Evolutionary conservation across 176 grass and related monocot species (phyloP).

Genomic region (Musa acuminata): DNA sequence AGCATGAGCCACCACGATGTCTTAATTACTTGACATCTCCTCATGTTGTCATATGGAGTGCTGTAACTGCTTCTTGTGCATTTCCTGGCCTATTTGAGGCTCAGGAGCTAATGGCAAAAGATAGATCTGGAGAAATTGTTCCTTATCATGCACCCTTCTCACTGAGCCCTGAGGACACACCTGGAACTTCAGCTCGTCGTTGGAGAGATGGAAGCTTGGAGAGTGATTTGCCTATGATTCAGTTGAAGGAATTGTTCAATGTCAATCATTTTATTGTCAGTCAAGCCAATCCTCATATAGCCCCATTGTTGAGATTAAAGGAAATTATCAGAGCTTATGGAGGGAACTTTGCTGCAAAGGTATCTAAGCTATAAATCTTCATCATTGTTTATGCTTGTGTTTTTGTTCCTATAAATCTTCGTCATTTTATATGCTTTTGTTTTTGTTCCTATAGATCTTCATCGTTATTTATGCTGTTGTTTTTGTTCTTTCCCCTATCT

Average conservation of each 20-base stretch:
- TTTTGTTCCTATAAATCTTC: neutral
- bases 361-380: constrained; percentile 7
- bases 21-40: constrained; percentile 90
- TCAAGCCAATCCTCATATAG: constrained; percentile 91
- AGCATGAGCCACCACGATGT: constrained; percentile 83
- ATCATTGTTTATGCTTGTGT: neutral
- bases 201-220: constrained; percentile 96
- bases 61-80: constrained; percentile 84
- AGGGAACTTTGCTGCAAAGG: constrained; percentile 88
- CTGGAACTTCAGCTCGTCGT: constrained; percentile 36
- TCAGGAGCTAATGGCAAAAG: constrained; percentile 92
- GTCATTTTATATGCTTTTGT: neutral
- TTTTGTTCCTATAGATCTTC: neutral
- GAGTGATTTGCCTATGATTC: constrained; percentile 83
- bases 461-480: neutral
- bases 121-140: constrained; percentile 83
- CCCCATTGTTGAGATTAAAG: constrained; percentile 69
- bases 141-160: constrained; percentile 74
- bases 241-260: constrained; percentile 82
- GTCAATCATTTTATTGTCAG: constrained; percentile 97
- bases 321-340: constrained; percentile 68
- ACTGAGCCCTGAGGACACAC: constrained; percentile 32
- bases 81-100: constrained; percentile 93
- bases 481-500: neutral
- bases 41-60: constrained; percentile 95